Evolutionary conservation across 2,329 filamentous ascomycete species (phyloP).

Genomic region (Pseudogymnoascus sp.): DNA sequence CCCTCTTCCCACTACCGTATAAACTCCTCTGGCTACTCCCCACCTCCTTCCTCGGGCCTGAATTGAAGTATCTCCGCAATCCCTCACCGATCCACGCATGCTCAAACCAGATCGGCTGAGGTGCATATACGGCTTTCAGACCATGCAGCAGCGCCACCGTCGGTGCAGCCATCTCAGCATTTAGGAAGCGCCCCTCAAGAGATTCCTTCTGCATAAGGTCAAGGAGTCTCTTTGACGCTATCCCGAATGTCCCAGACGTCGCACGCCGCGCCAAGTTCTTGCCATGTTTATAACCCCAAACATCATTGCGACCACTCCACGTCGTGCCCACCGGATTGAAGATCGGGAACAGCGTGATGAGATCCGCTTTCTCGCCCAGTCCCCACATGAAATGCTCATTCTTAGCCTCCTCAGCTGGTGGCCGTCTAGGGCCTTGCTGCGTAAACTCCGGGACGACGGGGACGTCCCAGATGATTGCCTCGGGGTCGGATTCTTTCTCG

Average conservation of each 20-base stretch:
- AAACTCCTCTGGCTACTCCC: slow-evolving; percentile 48
- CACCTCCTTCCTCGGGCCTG: slow-evolving; percentile 48
- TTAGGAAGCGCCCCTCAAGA: slow-evolving; percentile 65
- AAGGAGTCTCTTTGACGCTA: slow-evolving; percentile 64
- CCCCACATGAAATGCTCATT: slow-evolving; percentile 71
- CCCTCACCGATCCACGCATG: slow-evolving; percentile 58
- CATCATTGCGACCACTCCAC: slow-evolving; percentile 63
- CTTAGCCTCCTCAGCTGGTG: slow-evolving; percentile 50
- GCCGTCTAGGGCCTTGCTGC: slow-evolving; percentile 54
- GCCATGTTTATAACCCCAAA: slow-evolving; percentile 50
- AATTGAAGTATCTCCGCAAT: slow-evolving; percentile 55
- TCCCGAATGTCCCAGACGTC: slow-evolving; percentile 72
- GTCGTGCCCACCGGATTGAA: slow-evolving; percentile 68
- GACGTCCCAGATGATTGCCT: slow-evolving; percentile 55
- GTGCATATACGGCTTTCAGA: slow-evolving; percentile 70
- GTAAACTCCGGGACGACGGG: slow-evolving; percentile 52
- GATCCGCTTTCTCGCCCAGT: slow-evolving; percentile 67
- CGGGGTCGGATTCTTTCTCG: slow-evolving; percentile 18
- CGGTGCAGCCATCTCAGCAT: slow-evolving; percentile 73
- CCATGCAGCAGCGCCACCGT: slow-evolving; percentile 70
- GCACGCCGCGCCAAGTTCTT: slow-evolving; percentile 57
- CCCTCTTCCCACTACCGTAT: slow-evolving; percentile 54
- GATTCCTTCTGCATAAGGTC: slow-evolving; percentile 75
- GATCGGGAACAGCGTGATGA: slow-evolving; percentile 61
- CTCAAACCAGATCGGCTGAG: slow-evolving; percentile 75